A percentile compares a stretch with the other conserved stretches of the same genome.
Evolutionary conservation across 179 eudicot genomes (phyloP).

Genomic region (Corrigiola litoralis): DNA sequence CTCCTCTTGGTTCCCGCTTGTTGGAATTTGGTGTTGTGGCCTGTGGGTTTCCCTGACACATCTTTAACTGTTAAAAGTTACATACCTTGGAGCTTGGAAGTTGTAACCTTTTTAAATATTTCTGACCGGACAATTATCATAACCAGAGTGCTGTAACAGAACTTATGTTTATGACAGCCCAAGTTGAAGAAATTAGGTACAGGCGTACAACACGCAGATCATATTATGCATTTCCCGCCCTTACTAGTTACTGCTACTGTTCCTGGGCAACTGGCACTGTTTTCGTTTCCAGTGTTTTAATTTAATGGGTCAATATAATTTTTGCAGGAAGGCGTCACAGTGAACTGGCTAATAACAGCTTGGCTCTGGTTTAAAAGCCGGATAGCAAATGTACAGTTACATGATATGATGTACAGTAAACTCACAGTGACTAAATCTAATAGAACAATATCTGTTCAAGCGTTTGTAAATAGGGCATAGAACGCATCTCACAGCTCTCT

Average conservation of each 20-base stretch:
- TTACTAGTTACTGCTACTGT: no score
- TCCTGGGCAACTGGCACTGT: not conserved
- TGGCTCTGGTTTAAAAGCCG: not conserved
- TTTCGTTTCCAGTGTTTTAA: not conserved
- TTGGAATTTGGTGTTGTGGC: not conserved
- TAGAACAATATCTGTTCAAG: no score
- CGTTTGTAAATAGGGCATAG: not conserved
- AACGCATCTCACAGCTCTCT: not conserved
- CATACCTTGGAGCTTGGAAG: not conserved
- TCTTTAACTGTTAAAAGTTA: not conserved
- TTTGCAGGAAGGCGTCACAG: slow-evolving; percentile 14
- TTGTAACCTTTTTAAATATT: not conserved
- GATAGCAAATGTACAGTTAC: slow-evolving; percentile 20
- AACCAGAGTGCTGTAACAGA: no score
- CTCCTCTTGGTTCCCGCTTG: not conserved
- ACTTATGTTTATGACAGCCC: not conserved
- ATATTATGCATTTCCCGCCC: not conserved
- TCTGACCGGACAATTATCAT: not conserved
- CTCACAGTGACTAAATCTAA: not conserved
- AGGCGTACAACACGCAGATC: not conserved
- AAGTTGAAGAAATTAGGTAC: not conserved
- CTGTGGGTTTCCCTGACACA: not conserved
- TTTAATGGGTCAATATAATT: not conserved
- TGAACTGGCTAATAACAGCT: slow-evolving; percentile 3
- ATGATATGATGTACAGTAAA: slow-evolving; percentile 10